Conservation (phyloP, 2,329 filamentous ascomycete species). For the Chaetomium globosum region DNA sequence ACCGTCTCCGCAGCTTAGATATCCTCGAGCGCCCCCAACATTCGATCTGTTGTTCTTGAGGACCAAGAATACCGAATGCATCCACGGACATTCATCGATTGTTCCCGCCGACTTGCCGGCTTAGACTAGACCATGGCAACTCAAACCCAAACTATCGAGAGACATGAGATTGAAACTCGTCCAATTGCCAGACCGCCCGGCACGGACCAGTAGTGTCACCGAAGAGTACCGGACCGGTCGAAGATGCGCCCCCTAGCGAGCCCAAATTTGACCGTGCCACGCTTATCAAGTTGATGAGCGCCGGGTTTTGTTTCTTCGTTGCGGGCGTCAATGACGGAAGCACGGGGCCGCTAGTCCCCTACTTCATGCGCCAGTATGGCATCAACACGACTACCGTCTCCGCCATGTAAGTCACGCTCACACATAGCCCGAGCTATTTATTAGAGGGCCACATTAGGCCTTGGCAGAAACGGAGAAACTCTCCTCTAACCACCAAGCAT, state of each 20-base stretch:
- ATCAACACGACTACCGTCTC: conserved; percentile 57
- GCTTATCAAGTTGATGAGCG: background rate
- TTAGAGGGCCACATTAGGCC: background rate
- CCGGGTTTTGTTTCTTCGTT: conserved; percentile 65
- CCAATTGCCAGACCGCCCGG: background rate
- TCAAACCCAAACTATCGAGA: conserved; percentile 1
- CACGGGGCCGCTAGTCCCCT: conserved; percentile 64
- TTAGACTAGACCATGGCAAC: conserved; percentile 4
- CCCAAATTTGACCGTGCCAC: background rate
- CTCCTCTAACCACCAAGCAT: background rate
- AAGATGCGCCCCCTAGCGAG: background rate
- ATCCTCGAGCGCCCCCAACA: too few species aligned
- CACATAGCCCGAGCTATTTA: background rate
- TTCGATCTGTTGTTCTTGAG: background rate
- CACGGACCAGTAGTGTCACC: background rate
- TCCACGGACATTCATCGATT: background rate
- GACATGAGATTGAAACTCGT: conserved; percentile 5
- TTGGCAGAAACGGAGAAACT: background rate
- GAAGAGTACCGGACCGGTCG: background rate
- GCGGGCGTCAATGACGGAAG: conserved; percentile 67
- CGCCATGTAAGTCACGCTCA: conserved; percentile 46
- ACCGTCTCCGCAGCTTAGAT: background rate
- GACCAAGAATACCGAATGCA: background rate
- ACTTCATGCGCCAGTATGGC: conserved; percentile 60
- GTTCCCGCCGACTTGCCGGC: background rate